Evolutionary conservation across 768 basidiomycete genomes (phyloP), one percentile per base, ranked within the genome.

Genomic region (Naematelia encephala): DNA sequence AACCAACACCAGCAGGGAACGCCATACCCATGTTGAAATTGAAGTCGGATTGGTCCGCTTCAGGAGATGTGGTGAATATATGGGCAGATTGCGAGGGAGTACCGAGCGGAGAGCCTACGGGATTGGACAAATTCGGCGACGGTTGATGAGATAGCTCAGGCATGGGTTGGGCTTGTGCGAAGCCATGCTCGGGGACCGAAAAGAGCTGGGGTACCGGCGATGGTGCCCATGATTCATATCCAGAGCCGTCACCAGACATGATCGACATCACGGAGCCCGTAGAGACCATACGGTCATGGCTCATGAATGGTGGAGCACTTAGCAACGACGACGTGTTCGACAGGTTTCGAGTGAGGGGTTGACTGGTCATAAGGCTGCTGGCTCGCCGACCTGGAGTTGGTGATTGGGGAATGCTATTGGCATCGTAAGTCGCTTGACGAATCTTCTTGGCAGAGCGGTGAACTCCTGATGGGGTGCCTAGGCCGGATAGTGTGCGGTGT

Each of bases 381-480:
- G 59, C 27, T 62, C 58, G 21, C 22, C 46, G 4, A 34, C 54
- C 21, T 25, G 39, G 12, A 57, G 48, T 23, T 5, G 64, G 64
- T 12, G 64, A 66, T 5, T 62, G 12, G 10, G 64, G 61, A 46
- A 62, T 49, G 22, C 60, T 34, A 43, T 59, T 62, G 28, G 61
- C 57, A 54, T 66, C 64, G 43, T 59, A 60, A 16, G 64, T 66
- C 1, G 61, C 64, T 51, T 66, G 64, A 23, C 64, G 51, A 30
- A 66, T 62, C 25, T 61, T 23, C 55, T 62, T 66, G 16, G 61
- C 49, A 3, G 59, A 50, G 52, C 64, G 64, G 23, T 62, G 60
- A 21, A 54, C 61, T 1, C 64, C 60, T 12, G 57, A 42, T n/a
- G 61, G 61, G 26, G 64, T 66, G 27, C 61, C 61, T 13, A 62